A percentile compares a stretch with the other conserved stretches of the same genome.
phyloP scores from a whole-genome alignment of 441 rosid species.

The Gossypium trilobum region DNA sequence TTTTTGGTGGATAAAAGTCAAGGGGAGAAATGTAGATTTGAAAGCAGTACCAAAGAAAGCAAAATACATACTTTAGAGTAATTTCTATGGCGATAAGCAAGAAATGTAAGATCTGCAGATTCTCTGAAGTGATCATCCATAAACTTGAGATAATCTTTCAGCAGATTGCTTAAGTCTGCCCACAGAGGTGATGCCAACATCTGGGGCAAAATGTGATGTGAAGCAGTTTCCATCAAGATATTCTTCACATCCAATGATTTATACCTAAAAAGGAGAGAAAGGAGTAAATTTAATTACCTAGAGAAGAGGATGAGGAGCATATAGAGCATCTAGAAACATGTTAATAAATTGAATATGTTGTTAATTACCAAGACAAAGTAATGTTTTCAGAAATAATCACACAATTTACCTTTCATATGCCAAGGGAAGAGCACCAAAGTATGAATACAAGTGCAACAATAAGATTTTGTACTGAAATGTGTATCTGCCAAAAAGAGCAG shows the following conservation, averaged over 20 bases:
- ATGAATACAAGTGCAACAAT: conserved; percentile 79
- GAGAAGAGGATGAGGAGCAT: conserved; percentile 3
- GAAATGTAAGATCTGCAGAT: conserved; percentile 95
- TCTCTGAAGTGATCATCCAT: conserved; percentile 98
- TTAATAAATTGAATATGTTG: not conserved
- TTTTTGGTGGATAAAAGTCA: not conserved
- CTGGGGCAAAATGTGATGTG: conserved; percentile 81
- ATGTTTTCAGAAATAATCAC: not conserved
- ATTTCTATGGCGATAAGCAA: conserved; percentile 95
- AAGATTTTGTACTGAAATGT: conserved; percentile 86
- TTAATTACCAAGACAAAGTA: not conserved
- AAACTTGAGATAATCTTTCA: conserved; percentile 86
- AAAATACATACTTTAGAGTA: conserved; percentile 69
- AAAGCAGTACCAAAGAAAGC: conserved; percentile 5
- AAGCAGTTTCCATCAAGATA: conserved; percentile 84
- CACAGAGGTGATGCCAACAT: conserved; percentile 82
- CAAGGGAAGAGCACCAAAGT: conserved; percentile 62
- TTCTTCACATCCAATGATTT: conserved; percentile 92
- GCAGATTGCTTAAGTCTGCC: conserved; percentile 55
- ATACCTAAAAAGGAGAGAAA: conserved; percentile 46
- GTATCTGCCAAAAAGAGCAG: conserved; percentile 43
- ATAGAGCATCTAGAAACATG: not conserved
- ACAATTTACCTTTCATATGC: conserved; percentile 71
- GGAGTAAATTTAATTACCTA: conserved; percentile 15
- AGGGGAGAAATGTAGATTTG: not conserved